Conservation (phyloP, 345 rosid species). For the Salix koriyanagi region DNA sequence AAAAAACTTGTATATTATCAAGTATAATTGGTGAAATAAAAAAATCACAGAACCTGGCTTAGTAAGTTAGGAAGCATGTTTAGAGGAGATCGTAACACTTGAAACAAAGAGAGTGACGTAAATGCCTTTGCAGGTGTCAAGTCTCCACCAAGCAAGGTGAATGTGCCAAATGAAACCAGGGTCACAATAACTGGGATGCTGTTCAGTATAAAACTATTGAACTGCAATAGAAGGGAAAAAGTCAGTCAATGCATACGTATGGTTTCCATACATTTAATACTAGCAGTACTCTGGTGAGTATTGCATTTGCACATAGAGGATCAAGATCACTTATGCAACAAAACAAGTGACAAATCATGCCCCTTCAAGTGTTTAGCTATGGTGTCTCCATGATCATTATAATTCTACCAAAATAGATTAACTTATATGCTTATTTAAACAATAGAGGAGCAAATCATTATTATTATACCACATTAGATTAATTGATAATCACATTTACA, state of each 20-base stretch:
- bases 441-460: not conserved
- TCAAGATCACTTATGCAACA: not conserved
- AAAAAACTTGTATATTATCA: not conserved
- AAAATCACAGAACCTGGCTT: conserved; percentile 21
- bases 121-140: conserved; percentile 36
- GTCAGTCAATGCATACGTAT: not conserved
- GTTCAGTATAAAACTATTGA: conserved; percentile 28
- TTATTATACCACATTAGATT: not conserved
- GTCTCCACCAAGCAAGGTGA: conserved; percentile 33
- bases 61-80: conserved; percentile 35
- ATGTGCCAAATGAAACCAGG: conserved; percentile 30
- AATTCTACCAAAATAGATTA: not conserved
- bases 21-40: not conserved
- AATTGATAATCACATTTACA: not conserved
- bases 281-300: not conserved
- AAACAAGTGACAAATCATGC: not conserved
- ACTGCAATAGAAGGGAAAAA: conserved; percentile 21
- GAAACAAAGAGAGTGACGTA: conserved; percentile 33
- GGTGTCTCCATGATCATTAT: not conserved
- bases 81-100: conserved; percentile 29
- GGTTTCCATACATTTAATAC: not conserved
- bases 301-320: not conserved
- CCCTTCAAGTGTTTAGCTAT: not conserved
- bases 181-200: conserved; percentile 36
- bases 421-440: not conserved